These are phyloP conservation scores for Chlorella variabilis DNA, from an alignment of 163 green algal genomes.

Conservation along the genomic window DNA sequence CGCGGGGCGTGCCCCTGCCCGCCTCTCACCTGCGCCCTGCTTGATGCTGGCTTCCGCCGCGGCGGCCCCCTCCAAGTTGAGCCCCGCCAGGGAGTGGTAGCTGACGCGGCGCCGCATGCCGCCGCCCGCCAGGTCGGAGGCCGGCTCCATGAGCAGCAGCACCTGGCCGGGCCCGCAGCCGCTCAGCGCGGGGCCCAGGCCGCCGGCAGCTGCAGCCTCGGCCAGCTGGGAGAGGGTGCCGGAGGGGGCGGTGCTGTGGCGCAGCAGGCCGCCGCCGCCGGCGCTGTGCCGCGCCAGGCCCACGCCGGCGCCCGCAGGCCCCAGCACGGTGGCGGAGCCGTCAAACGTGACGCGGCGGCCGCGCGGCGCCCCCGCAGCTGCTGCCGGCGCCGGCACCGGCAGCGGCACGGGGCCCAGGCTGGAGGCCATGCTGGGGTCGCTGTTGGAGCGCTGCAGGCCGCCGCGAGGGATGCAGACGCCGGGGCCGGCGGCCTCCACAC, in stretches of 20 bases:
- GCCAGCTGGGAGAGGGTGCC: neutral
- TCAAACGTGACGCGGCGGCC: conserved; percentile 6
- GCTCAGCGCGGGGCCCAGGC: neutral
- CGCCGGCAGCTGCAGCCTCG: neutral
- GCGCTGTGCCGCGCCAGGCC: neutral
- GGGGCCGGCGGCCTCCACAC: neutral
- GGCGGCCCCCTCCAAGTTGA: conserved; percentile 33
- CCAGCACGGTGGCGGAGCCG: neutral
- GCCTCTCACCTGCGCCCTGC: neutral
- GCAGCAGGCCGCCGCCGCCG: conserved; percentile 6
- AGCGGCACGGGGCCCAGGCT: neutral
- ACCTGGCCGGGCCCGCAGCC: neutral
- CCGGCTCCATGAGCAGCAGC: neutral
- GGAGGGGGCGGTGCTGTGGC: conserved; percentile 16
- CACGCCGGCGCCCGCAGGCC: neutral
- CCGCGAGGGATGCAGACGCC: neutral
- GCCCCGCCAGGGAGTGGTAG: conserved; percentile 28
- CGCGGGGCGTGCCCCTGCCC: too few relatives aligned
- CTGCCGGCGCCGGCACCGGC: neutral
- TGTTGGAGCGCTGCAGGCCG: conserved; percentile 38
- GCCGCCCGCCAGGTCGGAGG: neutral
- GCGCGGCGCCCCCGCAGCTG: neutral
- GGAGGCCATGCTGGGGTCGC: conserved; percentile 22
- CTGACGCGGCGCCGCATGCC: conserved; percentile 9
- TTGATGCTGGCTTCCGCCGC: conserved; percentile 13